Percentiles rank a stretch among this genome's conserved stretches.
Conservation (phyloP, 257 asterid genomes). For the Petrea volubilis region DNA sequence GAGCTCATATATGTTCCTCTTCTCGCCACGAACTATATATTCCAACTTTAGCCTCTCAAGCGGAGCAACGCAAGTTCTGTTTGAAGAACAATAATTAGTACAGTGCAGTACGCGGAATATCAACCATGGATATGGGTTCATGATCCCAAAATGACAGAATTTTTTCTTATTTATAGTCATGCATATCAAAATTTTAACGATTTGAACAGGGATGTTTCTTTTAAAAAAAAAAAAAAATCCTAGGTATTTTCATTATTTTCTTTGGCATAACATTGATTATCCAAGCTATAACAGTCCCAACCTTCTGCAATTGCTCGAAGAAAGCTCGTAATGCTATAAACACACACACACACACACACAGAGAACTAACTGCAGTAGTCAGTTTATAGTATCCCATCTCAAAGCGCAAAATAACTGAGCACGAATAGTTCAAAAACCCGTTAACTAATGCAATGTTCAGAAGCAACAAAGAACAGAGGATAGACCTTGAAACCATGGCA, state of each 20-base stretch:
- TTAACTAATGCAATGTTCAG: background rate
- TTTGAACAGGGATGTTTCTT: background rate
- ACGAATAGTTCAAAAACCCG: background rate
- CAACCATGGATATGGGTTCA: no score
- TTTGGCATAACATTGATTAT: background rate
- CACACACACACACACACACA: background rate
- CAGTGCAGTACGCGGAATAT: constrained; percentile 7
- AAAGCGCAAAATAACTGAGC: background rate
- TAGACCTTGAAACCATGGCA: constrained; percentile 89
- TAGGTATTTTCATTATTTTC: background rate
- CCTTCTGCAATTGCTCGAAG: background rate
- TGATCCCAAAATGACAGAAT: constrained; percentile 1
- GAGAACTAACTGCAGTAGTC: background rate
- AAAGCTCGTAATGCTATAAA: background rate
- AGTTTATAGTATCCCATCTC: background rate
- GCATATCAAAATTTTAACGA: constrained; percentile 2
- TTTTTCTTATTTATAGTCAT: background rate
- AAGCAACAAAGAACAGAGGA: background rate
- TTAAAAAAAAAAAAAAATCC: background rate
- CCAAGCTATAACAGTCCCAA: background rate
- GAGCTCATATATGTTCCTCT: constrained; percentile 59
- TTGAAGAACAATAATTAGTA: constrained; percentile 28
- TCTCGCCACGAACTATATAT: constrained; percentile 90
- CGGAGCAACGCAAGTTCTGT: constrained; percentile 96
- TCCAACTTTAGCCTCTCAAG: constrained; percentile 96